Conservation (phyloP, 179 eudicot genomes). For the Nepenthes alata region DNA sequence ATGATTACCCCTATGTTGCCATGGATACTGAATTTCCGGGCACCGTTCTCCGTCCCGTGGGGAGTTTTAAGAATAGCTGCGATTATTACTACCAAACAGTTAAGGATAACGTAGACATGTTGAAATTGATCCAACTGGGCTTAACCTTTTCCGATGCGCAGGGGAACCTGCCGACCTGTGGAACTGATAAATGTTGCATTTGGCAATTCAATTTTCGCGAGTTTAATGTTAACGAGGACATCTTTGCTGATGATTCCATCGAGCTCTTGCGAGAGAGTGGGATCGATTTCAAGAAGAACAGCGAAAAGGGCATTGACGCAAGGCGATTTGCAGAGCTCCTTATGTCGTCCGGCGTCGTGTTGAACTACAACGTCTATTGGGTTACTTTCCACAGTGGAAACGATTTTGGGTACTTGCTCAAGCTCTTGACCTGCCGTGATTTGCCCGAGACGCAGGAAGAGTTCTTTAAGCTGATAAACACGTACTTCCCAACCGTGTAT, state of each 20-base stretch:
- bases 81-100: constrained; percentile 56
- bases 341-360: constrained; percentile 74
- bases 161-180: constrained; percentile 55
- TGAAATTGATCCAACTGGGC: constrained; percentile 62
- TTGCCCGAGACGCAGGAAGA: constrained; percentile 51
- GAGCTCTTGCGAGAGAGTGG: constrained; percentile 56
- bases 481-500: constrained; percentile 52
- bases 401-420: constrained; percentile 70
- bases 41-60: constrained; percentile 42
- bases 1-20: constrained; percentile 54
- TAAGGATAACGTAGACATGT: constrained; percentile 55
- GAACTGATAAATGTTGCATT: constrained; percentile 38
- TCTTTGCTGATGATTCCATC: constrained; percentile 52
- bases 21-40: constrained; percentile 82
- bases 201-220: constrained; percentile 79
- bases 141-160: constrained; percentile 48
- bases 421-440: constrained; percentile 46
- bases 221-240: constrained; percentile 43
- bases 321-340: constrained; percentile 51
- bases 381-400: constrained; percentile 70
- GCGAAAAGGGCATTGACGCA: constrained; percentile 54
- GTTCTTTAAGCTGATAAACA: constrained; percentile 42
- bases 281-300: constrained; percentile 49
- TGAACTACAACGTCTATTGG: constrained; percentile 56
- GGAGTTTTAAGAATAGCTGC: constrained; percentile 31